Evolutionary conservation across 164 flowering plant genomes (phyloP), one percentile per base, ranked within the genome.

Genomic region (Chimonanthus salicifolius): DNA sequence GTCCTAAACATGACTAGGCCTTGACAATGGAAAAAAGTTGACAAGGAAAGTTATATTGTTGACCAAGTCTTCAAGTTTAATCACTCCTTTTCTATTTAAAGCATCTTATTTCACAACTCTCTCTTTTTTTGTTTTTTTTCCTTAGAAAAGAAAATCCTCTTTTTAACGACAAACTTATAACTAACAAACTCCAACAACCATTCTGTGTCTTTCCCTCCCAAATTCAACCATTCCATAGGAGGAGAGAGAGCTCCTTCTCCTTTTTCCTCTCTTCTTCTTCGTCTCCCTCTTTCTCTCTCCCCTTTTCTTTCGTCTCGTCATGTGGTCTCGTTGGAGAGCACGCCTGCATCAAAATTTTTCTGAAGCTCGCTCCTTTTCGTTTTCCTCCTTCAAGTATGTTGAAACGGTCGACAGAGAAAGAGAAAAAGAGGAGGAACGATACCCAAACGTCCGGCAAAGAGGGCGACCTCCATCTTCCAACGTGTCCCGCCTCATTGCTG

Each of bases 341-440:
- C 21, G 67, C 43, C 58, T 81, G 83, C 2, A 80, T 46, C 62
- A 74, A 62, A 50, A 67, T 15, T 33, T 70, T 82, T 86, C 82
- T 51, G 78, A 3, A 85, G 82, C 77, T 79, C 91, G 2, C 78
- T 91, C 2, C 66, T 84, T 87, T 81, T 62, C 80, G 5, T 87
- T 83, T 76, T 79, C 92, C 6, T 79, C 93, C 2, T 88, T 88
- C 83, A 90, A 88, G 79, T 91, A 88, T 83, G 77, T 90, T 49
- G 85, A 86, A 68, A 63, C 54, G 64, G 84, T 90, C 73, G 71
- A 75, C 82, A 69, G 81, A 66, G 87, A 80, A 21, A 75, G 62
- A 4, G 62, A 66, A 67, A 62, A 67, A 43, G 58, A 66, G 62
- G 33, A 58, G n/a, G 21, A 60, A 45, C 4, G 73, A 47, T 74